Base-by-base conservation (phyloP, 441 rosid genomes). In the Adansonia grandidieri region DNA sequence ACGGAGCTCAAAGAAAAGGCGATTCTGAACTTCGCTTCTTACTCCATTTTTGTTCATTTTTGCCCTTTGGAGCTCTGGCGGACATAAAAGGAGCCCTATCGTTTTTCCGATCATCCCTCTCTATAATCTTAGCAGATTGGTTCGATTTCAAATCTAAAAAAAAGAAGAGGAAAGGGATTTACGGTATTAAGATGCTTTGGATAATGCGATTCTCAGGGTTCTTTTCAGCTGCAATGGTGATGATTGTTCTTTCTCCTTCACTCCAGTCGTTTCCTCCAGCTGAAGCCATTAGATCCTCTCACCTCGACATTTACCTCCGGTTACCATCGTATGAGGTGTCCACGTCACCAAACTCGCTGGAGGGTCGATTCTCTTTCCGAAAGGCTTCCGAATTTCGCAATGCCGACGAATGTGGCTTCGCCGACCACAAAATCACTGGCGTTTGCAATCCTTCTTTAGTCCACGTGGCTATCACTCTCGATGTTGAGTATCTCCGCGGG, bases 381-480 rank as follows among this genome's bases (percentile, higher is more conserved):
- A 84, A 64, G 71, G 89, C 92, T 4, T 5, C 87, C 0, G 57
- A 71, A 28, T 88, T 86, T 77, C 88, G 88, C 86, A 91, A 91
- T 91, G 92, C 93, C 57, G 91, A 81, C 67, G 87, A 87, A 79
- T 91, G 95, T 71, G 80, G 86, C 78, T 80, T 58, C 80, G 14
- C 72, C n/a, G 79, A 48, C 57, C 11, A 15, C 66, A 50, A 69
- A 64, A 60, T 62, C 78, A 51, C 65, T 3, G 82, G 81, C 0
- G 86, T 90, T 45, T 91, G 96, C 79, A 85, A 90, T 77, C 93
- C 92, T 45, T 85, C 88, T 24, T 80, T 91, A 60, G 90, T 91
- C 54, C 96, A 91, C 74, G 92, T 89, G 15, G 92, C 93, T 15
- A 90, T 91, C 75, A 91, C 96, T 58, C 93, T 91, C 53, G 96